phyloP scores from a whole-genome alignment of 306 rosid species.

The Biancaea sappan region DNA sequence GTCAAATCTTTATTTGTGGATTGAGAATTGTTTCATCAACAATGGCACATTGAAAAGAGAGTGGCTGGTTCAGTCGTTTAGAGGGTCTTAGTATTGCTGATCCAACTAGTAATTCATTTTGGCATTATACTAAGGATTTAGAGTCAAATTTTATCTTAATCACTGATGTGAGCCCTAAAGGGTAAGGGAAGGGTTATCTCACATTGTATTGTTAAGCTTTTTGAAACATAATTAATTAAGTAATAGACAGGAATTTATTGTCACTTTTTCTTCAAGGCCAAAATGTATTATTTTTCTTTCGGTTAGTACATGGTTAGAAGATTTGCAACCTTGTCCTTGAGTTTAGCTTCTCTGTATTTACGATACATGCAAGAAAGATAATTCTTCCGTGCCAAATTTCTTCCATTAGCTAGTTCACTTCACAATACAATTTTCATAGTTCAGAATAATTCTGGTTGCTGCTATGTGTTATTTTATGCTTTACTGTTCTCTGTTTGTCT shows the following conservation, averaged over 20 bases:
- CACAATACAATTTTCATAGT: neutral
- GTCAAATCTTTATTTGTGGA: conserved; percentile 1
- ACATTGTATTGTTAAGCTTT: neutral
- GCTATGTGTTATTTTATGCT: neutral
- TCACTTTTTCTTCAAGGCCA: neutral
- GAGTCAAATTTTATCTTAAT: neutral
- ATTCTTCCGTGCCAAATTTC: neutral
- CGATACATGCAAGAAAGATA: neutral
- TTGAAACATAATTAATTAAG: neutral
- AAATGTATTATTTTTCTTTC: neutral
- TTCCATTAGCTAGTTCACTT: neutral
- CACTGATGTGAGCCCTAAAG: neutral
- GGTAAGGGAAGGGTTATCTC: neutral
- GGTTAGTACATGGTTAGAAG: neutral
- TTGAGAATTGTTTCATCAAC: neutral
- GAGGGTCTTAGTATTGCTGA: neutral
- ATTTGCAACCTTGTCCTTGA: neutral
- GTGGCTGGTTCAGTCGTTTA: neutral
- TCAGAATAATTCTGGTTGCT: neutral
- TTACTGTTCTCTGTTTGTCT: neutral
- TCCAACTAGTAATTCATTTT: neutral
- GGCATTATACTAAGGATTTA: neutral
- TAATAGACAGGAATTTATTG: neutral
- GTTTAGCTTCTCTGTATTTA: neutral
- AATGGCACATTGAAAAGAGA: neutral